Conservation (phyloP, 148 eudicot genomes). For the Selenicereus undatus region DNA sequence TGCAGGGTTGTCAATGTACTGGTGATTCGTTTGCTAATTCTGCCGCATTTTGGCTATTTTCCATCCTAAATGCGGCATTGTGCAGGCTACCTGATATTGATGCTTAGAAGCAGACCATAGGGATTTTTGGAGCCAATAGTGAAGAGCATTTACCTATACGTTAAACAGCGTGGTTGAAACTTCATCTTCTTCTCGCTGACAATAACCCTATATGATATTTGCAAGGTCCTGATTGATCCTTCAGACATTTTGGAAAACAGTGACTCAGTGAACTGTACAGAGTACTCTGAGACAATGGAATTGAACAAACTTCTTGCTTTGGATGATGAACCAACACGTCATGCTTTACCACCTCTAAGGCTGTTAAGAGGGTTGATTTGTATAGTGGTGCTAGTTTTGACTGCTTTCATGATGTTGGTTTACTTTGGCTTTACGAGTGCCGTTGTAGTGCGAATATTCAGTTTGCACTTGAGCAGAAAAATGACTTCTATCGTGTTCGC, state of each 20-base stretch:
- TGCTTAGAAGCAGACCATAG: not conserved
- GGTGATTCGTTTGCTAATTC: not conserved
- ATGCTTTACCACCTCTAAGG: slow-evolving; percentile 51
- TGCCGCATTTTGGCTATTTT: not conserved
- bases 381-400: slow-evolving; percentile 54
- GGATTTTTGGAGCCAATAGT: not conserved
- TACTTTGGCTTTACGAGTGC: slow-evolving; percentile 57
- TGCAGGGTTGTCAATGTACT: not conserved
- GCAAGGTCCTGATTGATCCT: slow-evolving; percentile 3
- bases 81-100: not conserved
- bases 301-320: slow-evolving; percentile 24
- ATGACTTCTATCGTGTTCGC: slow-evolving; percentile 62
- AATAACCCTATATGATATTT: not conserved
- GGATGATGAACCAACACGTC: slow-evolving; percentile 25
- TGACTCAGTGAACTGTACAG: not conserved
- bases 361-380: slow-evolving; percentile 63
- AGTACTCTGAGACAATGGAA: slow-evolving; percentile 49
- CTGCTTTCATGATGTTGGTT: slow-evolving; percentile 75
- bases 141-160: not conserved
- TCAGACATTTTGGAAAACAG: not conserved
- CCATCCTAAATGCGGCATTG: not conserved
- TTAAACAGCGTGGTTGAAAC: not conserved
- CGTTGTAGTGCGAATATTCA: slow-evolving; percentile 54
- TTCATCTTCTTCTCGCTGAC: not conserved
- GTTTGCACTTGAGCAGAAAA: slow-evolving; percentile 72